Percentiles rank a stretch among this genome's conserved stretches.
Evolutionary conservation across 108 stramenopile genomes (phyloP).

Genomic region (Skeletonema tropicum): DNA sequence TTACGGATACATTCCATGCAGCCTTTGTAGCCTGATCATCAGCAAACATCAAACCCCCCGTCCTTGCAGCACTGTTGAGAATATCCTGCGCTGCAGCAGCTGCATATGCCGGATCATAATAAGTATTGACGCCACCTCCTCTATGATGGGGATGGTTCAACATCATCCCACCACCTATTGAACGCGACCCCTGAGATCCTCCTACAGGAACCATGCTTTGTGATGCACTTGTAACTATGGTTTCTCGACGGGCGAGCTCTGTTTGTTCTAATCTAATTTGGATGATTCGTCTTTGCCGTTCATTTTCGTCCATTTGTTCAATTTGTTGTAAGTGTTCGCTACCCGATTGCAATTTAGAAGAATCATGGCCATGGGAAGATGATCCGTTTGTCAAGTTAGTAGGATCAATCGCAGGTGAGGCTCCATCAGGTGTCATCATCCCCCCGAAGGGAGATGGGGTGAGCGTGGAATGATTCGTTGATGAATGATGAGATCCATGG

Average conservation of each 20-base stretch:
- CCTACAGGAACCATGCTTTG: constrained; percentile 40
- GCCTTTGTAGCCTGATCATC: constrained; percentile 38
- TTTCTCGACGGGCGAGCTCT: constrained; percentile 41
- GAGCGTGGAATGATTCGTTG: constrained; percentile 11
- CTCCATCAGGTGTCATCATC: constrained; percentile 18
- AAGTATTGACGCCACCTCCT: constrained; percentile 30
- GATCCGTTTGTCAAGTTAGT: constrained; percentile 1
- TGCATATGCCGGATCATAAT: constrained; percentile 47
- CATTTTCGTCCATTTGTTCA: constrained; percentile 33
- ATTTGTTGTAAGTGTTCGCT: constrained; percentile 2
- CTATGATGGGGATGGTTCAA: constrained; percentile 12
- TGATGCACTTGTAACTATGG: constrained; percentile 37
- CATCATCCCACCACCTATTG: constrained; percentile 19
- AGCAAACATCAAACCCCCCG: constrained; percentile 34
- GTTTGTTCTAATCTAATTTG: constrained; percentile 41
- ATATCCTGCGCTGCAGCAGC: constrained; percentile 47
- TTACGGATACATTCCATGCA: constrained; percentile 29
- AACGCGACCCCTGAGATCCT: constrained; percentile 5
- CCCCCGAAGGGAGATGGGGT: constrained; percentile 12
- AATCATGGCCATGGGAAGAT: constrained; percentile 18
- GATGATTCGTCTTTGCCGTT: constrained; percentile 32
- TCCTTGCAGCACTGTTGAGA: constrained; percentile 33
- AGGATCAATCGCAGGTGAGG: constrained; percentile 9
- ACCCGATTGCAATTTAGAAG: neutral
- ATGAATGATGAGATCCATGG: constrained; percentile 18